These are phyloP conservation scores for Penicillium sp. DNA, from an alignment of 2,329 filamentous ascomycete species.

Conservation along the genomic window DNA sequence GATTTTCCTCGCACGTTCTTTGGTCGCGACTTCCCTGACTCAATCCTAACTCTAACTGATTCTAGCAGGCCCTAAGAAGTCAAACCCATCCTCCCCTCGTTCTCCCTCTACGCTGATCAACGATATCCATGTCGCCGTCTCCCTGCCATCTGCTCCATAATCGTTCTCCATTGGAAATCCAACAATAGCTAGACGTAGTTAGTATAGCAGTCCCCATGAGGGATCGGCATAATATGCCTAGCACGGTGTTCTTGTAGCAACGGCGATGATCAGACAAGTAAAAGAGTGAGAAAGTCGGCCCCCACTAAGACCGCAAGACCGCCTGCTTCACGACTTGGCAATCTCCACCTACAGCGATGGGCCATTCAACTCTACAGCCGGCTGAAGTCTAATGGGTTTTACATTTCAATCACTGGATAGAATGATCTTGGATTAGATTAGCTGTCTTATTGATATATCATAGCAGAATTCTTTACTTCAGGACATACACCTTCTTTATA, in stretches of 20 bases:
- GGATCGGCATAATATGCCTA: background rate
- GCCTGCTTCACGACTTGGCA: background rate
- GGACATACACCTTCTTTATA: too few species aligned
- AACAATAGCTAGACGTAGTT: background rate
- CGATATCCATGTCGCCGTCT: background rate
- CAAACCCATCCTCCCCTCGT: background rate
- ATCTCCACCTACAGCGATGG: background rate
- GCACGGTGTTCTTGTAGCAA: background rate
- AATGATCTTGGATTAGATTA: too few species aligned
- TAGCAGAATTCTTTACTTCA: background rate
- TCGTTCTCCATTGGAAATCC: background rate
- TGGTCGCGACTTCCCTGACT: background rate
- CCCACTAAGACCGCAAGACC: background rate
- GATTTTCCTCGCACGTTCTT: background rate
- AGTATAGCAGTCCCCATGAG: background rate
- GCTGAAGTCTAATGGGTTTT: too few species aligned
- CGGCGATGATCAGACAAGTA: background rate
- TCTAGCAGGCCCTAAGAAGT: background rate
- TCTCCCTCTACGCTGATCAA: background rate
- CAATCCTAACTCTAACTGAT: background rate
- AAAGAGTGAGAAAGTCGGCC: background rate
- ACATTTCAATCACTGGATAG: too few species aligned
- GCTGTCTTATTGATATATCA: too few species aligned
- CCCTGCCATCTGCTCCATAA: background rate
- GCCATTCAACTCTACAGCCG: background rate